Evolutionary conservation across 202 grass and related monocot species (phyloP).

Genomic region (Elaeis oleifera): DNA sequence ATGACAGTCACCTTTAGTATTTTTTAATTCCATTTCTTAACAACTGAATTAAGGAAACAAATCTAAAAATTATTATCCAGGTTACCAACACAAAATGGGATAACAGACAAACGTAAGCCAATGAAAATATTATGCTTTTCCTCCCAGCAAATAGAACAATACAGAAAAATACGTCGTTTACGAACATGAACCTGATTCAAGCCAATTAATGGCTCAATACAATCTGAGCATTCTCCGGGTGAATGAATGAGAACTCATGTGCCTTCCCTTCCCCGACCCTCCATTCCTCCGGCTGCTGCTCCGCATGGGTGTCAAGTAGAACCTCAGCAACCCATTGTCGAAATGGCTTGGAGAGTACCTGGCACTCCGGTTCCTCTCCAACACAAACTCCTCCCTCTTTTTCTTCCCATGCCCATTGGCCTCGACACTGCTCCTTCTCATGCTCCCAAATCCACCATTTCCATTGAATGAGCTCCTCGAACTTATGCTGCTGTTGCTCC

Average conservation of each 20-base stretch:
- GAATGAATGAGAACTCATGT: constrained; percentile 57
- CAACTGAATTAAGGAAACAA: too few species aligned
- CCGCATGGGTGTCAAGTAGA: constrained; percentile 87
- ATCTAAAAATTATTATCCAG: not conserved
- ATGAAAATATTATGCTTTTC: not conserved
- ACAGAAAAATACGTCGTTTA: constrained; percentile 1
- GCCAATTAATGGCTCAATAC: constrained; percentile 34
- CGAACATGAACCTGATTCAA: constrained; percentile 16
- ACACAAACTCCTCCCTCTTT: constrained; percentile 24
- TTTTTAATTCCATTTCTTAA: too few species aligned
- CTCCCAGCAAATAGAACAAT: not conserved
- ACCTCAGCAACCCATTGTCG: constrained; percentile 82
- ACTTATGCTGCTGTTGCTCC: constrained; percentile 71
- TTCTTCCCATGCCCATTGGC: constrained; percentile 26
- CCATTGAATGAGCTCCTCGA: constrained; percentile 87
- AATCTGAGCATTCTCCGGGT: constrained; percentile 72
- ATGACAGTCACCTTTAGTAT: too few species aligned
- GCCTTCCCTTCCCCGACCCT: constrained; percentile 50
- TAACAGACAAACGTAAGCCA: constrained; percentile 1
- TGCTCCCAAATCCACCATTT: constrained; percentile 66
- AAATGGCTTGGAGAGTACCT: constrained; percentile 56
- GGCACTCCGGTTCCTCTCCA: constrained; percentile 79
- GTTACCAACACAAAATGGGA: not conserved
- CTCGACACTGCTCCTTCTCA: constrained; percentile 38
- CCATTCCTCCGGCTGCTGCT: constrained; percentile 46